phyloP scores from a whole-genome alignment of 208 protist genomes.

The Leishmania gerbilli region DNA sequence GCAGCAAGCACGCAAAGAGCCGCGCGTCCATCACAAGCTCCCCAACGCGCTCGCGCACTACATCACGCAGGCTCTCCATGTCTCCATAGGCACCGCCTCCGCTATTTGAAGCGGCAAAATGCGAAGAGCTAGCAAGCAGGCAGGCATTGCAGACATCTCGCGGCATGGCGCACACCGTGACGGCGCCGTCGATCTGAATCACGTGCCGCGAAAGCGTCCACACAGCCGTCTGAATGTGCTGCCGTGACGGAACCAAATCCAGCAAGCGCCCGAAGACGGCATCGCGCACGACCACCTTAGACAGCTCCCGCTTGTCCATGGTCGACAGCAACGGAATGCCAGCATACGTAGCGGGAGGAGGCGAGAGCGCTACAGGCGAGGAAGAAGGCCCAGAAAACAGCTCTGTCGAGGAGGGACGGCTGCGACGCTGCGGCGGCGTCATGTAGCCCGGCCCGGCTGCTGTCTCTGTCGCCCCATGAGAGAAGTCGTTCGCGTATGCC shows the following conservation, averaged over 20 bases:
- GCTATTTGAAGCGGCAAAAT: background rate
- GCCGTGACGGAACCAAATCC: conserved; percentile 36
- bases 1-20: conserved; percentile 33
- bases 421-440: background rate
- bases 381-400: background rate
- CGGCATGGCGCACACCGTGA: conserved; percentile 24
- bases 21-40: conserved; percentile 30
- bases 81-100: background rate
- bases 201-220: conserved; percentile 32
- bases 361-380: conserved; percentile 1
- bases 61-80: background rate
- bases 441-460: background rate
- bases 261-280: conserved; percentile 50
- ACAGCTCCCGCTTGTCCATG: conserved; percentile 55
- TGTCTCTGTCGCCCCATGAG: background rate
- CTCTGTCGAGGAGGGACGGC: background rate
- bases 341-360: background rate
- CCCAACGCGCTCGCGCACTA: conserved; percentile 23
- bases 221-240: conserved; percentile 38
- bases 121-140: background rate
- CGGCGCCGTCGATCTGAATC: conserved; percentile 46
- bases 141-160: background rate
- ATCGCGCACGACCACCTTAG: conserved; percentile 53
- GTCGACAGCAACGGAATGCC: conserved; percentile 32
- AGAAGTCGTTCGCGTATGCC: background rate